Conservation (phyloP, 2,329 filamentous ascomycete species). For the Pseudofabraea citricarpa region DNA sequence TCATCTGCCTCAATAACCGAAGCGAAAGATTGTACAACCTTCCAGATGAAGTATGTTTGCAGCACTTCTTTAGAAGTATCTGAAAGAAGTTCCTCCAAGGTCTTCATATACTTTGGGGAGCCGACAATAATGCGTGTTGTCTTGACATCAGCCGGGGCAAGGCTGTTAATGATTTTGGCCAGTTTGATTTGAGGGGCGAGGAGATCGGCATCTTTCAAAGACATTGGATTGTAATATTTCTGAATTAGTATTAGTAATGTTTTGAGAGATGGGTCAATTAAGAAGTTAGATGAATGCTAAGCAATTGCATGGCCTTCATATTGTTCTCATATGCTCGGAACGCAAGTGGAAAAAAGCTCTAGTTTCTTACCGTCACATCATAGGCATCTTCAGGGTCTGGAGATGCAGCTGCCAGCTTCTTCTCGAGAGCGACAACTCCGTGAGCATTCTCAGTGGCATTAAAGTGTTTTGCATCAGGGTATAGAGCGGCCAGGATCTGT, state of each 20-base stretch:
- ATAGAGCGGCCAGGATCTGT: conserved; percentile 18
- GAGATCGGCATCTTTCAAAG: conserved; percentile 47
- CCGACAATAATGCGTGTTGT: conserved; percentile 51
- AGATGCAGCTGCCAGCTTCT: conserved; percentile 53
- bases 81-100: conserved; percentile 50
- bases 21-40: conserved; percentile 49
- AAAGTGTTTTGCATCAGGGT: conserved; percentile 12
- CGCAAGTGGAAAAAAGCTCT: background rate
- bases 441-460: conserved; percentile 19
- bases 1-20: conserved; percentile 52
- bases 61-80: conserved; percentile 50
- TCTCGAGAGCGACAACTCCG: conserved; percentile 53
- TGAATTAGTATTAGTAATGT: conserved; percentile 17
- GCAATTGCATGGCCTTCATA: no score
- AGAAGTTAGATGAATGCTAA: no score
- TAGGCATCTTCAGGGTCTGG: conserved; percentile 53
- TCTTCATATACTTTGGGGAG: conserved; percentile 55
- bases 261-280: no score
- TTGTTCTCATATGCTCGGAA: no score
- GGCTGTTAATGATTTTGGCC: conserved; percentile 42
- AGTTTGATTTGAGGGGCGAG: conserved; percentile 54
- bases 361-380: conserved; percentile 47
- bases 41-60: conserved; percentile 61
- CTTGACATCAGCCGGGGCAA: conserved; percentile 46
- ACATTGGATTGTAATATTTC: conserved; percentile 63